Evolutionary conservation across 495 filamentous ascomycete species (phyloP).

Genomic region (Schizothecium vesticola): DNA sequence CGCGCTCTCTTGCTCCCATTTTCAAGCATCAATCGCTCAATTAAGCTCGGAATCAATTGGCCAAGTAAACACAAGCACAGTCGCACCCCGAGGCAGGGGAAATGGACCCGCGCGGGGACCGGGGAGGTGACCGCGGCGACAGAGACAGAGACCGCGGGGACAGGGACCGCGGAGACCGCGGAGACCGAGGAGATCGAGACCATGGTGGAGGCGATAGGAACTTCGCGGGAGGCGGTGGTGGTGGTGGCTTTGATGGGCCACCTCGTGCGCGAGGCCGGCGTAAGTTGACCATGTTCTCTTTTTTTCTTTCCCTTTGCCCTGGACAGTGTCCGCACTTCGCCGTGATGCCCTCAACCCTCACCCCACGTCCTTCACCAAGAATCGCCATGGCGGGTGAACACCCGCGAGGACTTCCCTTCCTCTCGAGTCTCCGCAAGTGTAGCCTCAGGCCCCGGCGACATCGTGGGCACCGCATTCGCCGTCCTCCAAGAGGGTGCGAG

Average conservation of each 20-base stretch:
- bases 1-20: neutral
- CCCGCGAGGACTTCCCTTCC: neutral
- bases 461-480: neutral
- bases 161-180: conserved; percentile 2
- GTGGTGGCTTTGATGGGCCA: conserved; percentile 19
- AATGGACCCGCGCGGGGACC: neutral
- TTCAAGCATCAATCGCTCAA: neutral
- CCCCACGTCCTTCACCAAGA: neutral
- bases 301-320: neutral
- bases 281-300: conserved; percentile 11
- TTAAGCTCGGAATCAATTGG: neutral
- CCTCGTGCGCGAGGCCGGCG: conserved; percentile 22
- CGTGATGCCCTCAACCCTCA: neutral
- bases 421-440: neutral
- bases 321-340: neutral
- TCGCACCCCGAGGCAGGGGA: neutral
- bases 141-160: conserved; percentile 16
- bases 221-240: conserved; percentile 6
- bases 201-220: conserved; percentile 15
- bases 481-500: neutral
- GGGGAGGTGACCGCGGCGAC: conserved; percentile 36
- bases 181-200: conserved; percentile 9
- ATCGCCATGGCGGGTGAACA: neutral
- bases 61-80: neutral
- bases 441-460: neutral